These are phyloP conservation scores for Phytophthora uliginosa DNA, from an alignment of 352 stramenopile genomes.

Conservation along the genomic window DNA sequence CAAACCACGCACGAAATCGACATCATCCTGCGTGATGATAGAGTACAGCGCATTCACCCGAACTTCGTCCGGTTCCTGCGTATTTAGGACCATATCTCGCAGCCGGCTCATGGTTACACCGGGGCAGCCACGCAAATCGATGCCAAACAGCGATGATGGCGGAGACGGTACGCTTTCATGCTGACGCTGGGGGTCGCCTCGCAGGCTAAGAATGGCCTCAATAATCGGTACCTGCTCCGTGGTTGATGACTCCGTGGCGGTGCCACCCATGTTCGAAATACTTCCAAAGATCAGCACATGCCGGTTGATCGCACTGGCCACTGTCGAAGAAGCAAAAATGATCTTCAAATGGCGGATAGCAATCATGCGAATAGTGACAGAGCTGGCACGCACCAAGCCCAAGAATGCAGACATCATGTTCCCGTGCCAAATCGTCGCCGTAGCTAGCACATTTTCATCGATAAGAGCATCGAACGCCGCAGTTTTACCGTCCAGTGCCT, in stretches of 20 bases:
- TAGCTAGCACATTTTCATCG: constrained; percentile 59
- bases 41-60: constrained; percentile 81
- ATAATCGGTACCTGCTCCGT: constrained; percentile 85
- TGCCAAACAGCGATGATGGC: constrained; percentile 61
- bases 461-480: constrained; percentile 62
- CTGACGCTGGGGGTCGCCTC: constrained; percentile 49
- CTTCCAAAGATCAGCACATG: constrained; percentile 84
- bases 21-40: constrained; percentile 71
- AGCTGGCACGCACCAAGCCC: constrained; percentile 62
- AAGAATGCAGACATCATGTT: constrained; percentile 81
- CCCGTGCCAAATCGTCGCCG: constrained; percentile 67
- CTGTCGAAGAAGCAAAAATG: constrained; percentile 68
- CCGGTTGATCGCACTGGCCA: constrained; percentile 79
- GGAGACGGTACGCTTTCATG: constrained; percentile 33
- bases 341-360: constrained; percentile 74
- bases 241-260: constrained; percentile 77
- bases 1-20: constrained; percentile 73
- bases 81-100: constrained; percentile 70
- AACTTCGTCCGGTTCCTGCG: constrained; percentile 61
- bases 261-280: constrained; percentile 74
- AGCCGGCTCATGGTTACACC: constrained; percentile 73
- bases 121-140: constrained; percentile 56
- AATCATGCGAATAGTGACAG: constrained; percentile 69
- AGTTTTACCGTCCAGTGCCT: constrained; percentile 55
- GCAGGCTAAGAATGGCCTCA: constrained; percentile 80